Conservation (phyloP, 129 eudicot genomes). For the Centella asiatica region DNA sequence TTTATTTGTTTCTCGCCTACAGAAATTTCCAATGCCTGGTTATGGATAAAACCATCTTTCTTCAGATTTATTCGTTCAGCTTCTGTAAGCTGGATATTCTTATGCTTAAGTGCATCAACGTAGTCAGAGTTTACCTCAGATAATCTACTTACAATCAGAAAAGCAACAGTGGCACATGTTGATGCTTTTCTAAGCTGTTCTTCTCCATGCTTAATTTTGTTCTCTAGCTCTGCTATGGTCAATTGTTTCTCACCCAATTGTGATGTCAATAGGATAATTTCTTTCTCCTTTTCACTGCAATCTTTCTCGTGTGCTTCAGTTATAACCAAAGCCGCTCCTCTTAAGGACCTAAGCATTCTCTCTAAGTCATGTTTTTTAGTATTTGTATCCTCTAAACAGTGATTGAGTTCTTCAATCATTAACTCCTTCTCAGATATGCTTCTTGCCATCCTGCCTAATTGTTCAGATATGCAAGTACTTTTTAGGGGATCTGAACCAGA, state of each 20-base stretch:
- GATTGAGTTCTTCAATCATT: slow-evolving; percentile 52
- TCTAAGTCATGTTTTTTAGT: slow-evolving; percentile 61
- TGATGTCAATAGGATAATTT: slow-evolving; percentile 37
- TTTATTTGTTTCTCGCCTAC: slow-evolving; percentile 29
- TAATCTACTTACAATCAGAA: slow-evolving; percentile 62
- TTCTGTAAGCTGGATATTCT: slow-evolving; percentile 38
- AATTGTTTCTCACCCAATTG: slow-evolving; percentile 36
- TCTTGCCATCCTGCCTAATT: slow-evolving; percentile 51
- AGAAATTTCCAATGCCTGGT: slow-evolving; percentile 30
- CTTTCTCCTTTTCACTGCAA: slow-evolving; percentile 55
- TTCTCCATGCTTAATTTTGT: slow-evolving; percentile 27
- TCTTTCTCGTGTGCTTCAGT: slow-evolving; percentile 79
- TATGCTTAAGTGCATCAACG: slow-evolving; percentile 29
- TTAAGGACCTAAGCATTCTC: slow-evolving; percentile 70
- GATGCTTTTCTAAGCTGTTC: slow-evolving; percentile 39
- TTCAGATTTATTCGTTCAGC: slow-evolving; percentile 19
- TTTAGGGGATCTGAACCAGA: slow-evolving; percentile 34
- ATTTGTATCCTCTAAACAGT: slow-evolving; percentile 56
- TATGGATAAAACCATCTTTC: slow-evolving; percentile 24
- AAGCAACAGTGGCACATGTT: slow-evolving; percentile 63
- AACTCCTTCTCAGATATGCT: slow-evolving; percentile 63
- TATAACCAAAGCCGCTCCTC: slow-evolving; percentile 82
- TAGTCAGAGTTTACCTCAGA: slow-evolving; percentile 47
- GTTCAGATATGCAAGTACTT: slow-evolving; percentile 41
- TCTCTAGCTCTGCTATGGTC: slow-evolving; percentile 28